Conservation (phyloP, 2,329 filamentous ascomycete species). For the Cercospora janseana region DNA sequence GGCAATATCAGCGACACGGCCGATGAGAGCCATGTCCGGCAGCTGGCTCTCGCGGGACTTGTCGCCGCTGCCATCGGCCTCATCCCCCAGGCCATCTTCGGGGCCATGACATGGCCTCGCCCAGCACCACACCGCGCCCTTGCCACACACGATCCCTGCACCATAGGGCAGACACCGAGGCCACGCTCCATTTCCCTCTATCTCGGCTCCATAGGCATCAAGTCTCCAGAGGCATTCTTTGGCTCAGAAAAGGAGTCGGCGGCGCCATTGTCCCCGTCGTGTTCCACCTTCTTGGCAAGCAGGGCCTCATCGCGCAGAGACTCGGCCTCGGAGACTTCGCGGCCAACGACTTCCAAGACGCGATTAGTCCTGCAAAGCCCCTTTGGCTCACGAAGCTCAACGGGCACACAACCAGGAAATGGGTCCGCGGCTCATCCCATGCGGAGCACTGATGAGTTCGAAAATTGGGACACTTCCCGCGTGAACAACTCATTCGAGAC, state of each 20-base stretch:
- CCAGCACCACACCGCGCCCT: constrained; percentile 2
- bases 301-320: constrained; percentile 29
- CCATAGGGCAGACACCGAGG: constrained; percentile 15
- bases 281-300: constrained; percentile 23
- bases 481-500: constrained; percentile 63
- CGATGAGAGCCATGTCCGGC: constrained; percentile 5
- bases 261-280: constrained; percentile 26
- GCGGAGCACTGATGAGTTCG: constrained; percentile 60
- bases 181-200: constrained; percentile 26
- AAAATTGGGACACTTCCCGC: constrained; percentile 71
- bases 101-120: constrained; percentile 28
- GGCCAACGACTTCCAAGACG: constrained; percentile 58
- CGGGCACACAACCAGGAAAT: constrained; percentile 32
- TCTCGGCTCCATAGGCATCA: constrained; percentile 28
- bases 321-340: constrained; percentile 39
- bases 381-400: constrained; percentile 44
- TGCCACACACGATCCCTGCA: constrained; percentile 1
- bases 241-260: constrained; percentile 4
- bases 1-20: background rate
- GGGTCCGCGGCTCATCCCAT: constrained; percentile 38
- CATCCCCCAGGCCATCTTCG: constrained; percentile 29
- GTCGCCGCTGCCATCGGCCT: constrained; percentile 31
- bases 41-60: constrained; percentile 29
- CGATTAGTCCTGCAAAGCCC: constrained; percentile 55
- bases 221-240: constrained; percentile 25